phyloP scores from a whole-genome alignment of 768 basidiomycete genomes.

The Mycena galericulata region DNA sequence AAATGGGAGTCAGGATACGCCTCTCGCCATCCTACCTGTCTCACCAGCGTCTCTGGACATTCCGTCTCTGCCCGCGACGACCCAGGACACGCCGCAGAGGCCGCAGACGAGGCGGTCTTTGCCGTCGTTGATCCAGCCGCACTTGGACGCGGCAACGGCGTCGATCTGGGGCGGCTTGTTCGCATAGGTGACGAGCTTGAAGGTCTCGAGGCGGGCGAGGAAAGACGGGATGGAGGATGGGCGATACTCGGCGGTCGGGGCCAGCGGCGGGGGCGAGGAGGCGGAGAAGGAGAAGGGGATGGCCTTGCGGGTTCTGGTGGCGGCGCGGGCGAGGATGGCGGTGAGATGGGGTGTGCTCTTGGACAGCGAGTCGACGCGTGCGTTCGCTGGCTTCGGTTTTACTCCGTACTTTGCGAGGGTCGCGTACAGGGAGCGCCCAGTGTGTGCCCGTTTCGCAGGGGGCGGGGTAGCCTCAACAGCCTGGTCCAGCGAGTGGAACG shows the following conservation, averaged over 20 bases:
- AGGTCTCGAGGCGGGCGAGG: slow-evolving; percentile 79
- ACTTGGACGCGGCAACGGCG: slow-evolving; percentile 83
- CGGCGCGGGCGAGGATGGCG: slow-evolving; percentile 77
- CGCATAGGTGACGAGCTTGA: slow-evolving; percentile 82
- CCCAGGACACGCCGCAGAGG: slow-evolving; percentile 80
- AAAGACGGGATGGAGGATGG: slow-evolving; percentile 84
- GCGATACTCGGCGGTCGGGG: slow-evolving; percentile 71
- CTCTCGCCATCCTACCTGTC: slow-evolving; percentile 48
- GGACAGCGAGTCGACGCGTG: slow-evolving; percentile 47
- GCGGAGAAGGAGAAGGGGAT: slow-evolving; percentile 55
- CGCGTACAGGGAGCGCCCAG: slow-evolving; percentile 73
- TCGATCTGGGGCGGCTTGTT: slow-evolving; percentile 82
- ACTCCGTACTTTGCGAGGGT: slow-evolving; percentile 85
- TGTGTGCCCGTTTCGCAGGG: slow-evolving; percentile 64
- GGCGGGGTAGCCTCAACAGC: slow-evolving; percentile 63
- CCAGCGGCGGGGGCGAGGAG: slow-evolving; percentile 45
- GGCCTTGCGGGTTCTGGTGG: slow-evolving; percentile 64
- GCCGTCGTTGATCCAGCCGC: slow-evolving; percentile 88
- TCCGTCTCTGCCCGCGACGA: slow-evolving; percentile 75
- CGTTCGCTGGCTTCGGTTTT: slow-evolving; percentile 59
- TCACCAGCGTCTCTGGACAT: slow-evolving; percentile 83
- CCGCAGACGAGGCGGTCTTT: slow-evolving; percentile 84
- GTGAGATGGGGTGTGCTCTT: slow-evolving; percentile 77
- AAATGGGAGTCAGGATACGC: slow-evolving; percentile 25
- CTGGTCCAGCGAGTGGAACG: slow-evolving; percentile 76